Evolutionary conservation across 169 alveolate species (phyloP).

Genomic region (Babesia gibsoni): DNA sequence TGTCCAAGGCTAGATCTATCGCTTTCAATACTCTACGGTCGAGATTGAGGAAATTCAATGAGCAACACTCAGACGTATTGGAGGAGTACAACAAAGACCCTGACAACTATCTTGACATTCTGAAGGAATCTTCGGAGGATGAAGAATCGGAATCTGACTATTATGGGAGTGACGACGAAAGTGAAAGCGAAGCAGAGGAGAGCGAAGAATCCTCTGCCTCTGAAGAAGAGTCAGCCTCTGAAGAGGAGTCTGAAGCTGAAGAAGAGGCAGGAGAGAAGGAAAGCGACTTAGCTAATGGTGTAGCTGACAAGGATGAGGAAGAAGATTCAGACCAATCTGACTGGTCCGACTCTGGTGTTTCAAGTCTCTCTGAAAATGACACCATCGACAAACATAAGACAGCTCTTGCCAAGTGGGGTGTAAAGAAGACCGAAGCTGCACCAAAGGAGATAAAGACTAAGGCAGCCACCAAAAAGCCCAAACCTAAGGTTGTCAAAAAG

Average conservation of each 20-base stretch:
- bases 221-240: constrained; percentile 1
- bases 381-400: constrained; percentile 79
- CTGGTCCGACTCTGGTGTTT: constrained; percentile 81
- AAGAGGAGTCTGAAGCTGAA: constrained; percentile 23
- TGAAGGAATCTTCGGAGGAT: constrained; percentile 62
- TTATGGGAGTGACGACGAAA: constrained; percentile 52
- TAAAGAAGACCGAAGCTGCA: constrained; percentile 69
- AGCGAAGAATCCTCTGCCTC: constrained; percentile 8
- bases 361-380: constrained; percentile 57
- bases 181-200: constrained; percentile 38
- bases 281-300: constrained; percentile 15
- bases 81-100: constrained; percentile 78
- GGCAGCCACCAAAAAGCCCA: constrained; percentile 55
- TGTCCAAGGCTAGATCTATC: constrained; percentile 79
- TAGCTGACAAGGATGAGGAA: constrained; percentile 1
- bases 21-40: constrained; percentile 79
- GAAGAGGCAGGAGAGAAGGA: constrained; percentile 27
- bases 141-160: constrained; percentile 63
- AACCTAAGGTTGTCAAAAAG: constrained; percentile 68
- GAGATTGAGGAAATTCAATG: constrained; percentile 79
- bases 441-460: constrained; percentile 48
- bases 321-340: constrained; percentile 68
- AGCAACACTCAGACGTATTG: constrained; percentile 69
- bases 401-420: constrained; percentile 86
- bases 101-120: constrained; percentile 64